A percentile compares a stretch with the other conserved stretches of the same genome.
Evolutionary conservation across 2,329 filamentous ascomycete genomes (phyloP).

Genomic region (Chrysosporium queenslandicum): DNA sequence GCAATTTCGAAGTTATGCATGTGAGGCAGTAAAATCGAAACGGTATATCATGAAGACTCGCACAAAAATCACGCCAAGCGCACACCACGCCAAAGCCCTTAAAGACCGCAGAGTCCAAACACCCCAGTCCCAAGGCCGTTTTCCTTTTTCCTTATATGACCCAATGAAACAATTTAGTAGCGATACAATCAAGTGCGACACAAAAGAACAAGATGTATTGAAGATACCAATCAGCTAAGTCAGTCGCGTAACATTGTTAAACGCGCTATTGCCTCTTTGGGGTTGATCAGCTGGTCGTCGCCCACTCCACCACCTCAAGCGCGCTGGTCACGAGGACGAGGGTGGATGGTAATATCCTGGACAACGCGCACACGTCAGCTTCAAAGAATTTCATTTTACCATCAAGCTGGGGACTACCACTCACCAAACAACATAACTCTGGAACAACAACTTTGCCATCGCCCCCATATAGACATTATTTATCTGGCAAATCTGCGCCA

Average conservation of each 20-base stretch:
- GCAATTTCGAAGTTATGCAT: no score
- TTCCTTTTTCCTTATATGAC: background rate
- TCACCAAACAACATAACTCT: conserved; percentile 92
- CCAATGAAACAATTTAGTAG: background rate
- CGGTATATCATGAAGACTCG: no score
- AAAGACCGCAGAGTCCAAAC: no score
- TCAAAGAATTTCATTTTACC: background rate
- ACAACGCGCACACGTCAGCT: conserved; percentile 12
- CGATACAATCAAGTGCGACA: background rate
- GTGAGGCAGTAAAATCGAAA: no score
- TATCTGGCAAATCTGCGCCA: conserved; percentile 97
- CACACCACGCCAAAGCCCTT: no score
- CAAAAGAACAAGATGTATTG: no score
- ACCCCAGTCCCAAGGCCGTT: no score
- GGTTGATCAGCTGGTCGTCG: conserved; percentile 27
- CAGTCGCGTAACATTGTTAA: no score
- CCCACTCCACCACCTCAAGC: conserved; percentile 88
- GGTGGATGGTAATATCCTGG: conserved; percentile 84
- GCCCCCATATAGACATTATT: conserved; percentile 92
- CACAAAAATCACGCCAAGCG: no score
- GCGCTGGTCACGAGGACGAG: conserved; percentile 82
- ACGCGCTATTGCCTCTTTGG: background rate
- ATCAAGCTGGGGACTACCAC: conserved; percentile 32
- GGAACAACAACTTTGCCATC: conserved; percentile 87
- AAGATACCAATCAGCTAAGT: no score